Percentiles rank a stretch among this genome's conserved stretches.
Evolutionary conservation across 2,329 filamentous ascomycete species (phyloP).

Genomic region (Hortaea sp.): DNA sequence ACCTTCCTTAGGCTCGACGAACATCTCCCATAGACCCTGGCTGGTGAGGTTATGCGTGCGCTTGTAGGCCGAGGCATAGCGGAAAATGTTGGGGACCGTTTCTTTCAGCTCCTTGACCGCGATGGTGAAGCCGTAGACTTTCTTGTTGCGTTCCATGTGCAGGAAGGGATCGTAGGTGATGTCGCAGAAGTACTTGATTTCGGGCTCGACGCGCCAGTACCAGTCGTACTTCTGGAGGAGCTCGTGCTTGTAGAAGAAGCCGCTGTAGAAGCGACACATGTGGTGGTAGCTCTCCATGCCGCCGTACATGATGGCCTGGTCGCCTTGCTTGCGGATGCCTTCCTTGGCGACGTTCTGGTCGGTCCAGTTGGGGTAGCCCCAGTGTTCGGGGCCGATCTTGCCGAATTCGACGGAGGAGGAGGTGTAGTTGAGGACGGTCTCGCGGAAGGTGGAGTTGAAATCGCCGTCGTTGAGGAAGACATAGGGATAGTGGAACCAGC

Average conservation of each 20-base stretch:
- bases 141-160: constrained; percentile 87
- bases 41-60: constrained; percentile 82
- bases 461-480: constrained; percentile 97
- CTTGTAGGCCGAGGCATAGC: constrained; percentile 97
- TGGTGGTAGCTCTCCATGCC: constrained; percentile 97
- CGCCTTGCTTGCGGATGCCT: constrained; percentile 91
- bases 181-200: constrained; percentile 99
- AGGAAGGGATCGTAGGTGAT: constrained; percentile 98
- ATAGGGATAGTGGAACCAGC: constrained; percentile 97
- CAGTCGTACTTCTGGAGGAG: constrained; percentile 94
- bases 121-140: constrained; percentile 98
- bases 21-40: constrained; percentile 97
- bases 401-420: constrained; percentile 82
- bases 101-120: constrained; percentile 96
- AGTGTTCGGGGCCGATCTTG: constrained; percentile 81
- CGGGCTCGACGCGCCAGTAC: constrained; percentile 98
- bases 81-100: constrained; percentile 96
- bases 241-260: constrained; percentile 97
- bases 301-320: constrained; percentile 97
- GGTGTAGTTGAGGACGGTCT: constrained; percentile 81
- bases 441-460: constrained; percentile 90
- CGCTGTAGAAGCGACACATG: constrained; percentile 99
- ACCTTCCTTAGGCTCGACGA: constrained; percentile 67
- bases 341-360: constrained; percentile 90
- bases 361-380: constrained; percentile 96